phyloP scores from a whole-genome alignment of 2,329 filamentous ascomycete species.

The Ascochyta clinopodiicola region DNA sequence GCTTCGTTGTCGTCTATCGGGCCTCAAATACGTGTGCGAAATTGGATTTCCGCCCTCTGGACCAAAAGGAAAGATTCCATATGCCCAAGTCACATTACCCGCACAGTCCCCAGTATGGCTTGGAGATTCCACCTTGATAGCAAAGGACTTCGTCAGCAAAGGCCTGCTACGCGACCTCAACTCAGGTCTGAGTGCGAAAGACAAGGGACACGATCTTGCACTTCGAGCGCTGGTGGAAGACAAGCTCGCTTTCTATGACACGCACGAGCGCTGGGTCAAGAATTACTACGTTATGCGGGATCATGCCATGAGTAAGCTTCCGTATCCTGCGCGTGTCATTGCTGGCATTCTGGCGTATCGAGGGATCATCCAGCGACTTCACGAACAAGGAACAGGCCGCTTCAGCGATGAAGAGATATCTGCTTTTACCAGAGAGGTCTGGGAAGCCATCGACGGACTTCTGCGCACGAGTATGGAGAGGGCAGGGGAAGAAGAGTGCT shows the following conservation, averaged over 20 bases:
- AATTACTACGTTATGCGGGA: constrained; percentile 67
- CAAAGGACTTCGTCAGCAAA: constrained; percentile 51
- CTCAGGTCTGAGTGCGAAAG: constrained; percentile 44
- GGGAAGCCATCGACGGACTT: constrained; percentile 59
- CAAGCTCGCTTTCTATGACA: constrained; percentile 64
- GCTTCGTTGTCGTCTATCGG: constrained; percentile 63
- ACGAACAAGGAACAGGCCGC: constrained; percentile 64
- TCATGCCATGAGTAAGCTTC: constrained; percentile 56
- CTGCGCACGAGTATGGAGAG: constrained; percentile 50
- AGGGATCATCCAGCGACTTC: constrained; percentile 52
- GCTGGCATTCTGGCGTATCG: constrained; percentile 61
- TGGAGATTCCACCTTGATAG: constrained; percentile 64
- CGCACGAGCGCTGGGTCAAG: constrained; percentile 63
- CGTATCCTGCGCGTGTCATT: constrained; percentile 60
- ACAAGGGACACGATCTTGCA: constrained; percentile 59
- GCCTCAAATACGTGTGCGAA: constrained; percentile 55
- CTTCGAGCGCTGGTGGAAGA: constrained; percentile 65
- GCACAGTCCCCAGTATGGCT: constrained; percentile 38
- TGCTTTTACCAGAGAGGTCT: constrained; percentile 58
- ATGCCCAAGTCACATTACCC: constrained; percentile 50
- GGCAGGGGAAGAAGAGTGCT: constrained; percentile 47
- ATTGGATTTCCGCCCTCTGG: constrained; percentile 55
- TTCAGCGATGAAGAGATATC: constrained; percentile 59
- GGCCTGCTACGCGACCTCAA: constrained; percentile 60
- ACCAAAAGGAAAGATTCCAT: constrained; percentile 68